Base-by-base conservation (phyloP, 2,329 filamentous ascomycete species). In the Grosmannia serpens region DNA sequence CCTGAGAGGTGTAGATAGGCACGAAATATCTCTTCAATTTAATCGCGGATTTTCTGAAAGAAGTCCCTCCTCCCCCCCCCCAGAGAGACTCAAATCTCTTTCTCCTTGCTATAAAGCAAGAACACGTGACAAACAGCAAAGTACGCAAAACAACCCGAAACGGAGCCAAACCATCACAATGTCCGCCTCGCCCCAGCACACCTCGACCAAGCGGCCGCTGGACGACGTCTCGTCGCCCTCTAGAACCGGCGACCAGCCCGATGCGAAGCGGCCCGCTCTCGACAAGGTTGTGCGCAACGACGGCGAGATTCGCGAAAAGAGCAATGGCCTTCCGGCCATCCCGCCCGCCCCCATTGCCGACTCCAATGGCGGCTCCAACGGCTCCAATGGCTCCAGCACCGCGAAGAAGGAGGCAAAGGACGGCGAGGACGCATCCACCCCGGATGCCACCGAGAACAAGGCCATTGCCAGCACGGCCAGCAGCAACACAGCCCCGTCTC, bases 161-260 rank as follows among this genome's bases (percentile, higher is more conserved):
- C 62, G 67, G 65, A 66, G 69, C 68, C 60, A 70, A 67, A 68
- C 70, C 70, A 68, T 2, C 26, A 22, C 44, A 53, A 91, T 91
- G 88, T 91, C 88, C 75, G 81, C 86, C 63, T 90, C 83, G 64
- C 83, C 83, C 33, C 82, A 55, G 62, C 78, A 79, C 60, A 84
- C 89, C 69, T 86, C 84, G 66, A 78, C 82, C 63, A 99, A 99
- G 83, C 91, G 94, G 69, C 94, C 94, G 62, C 84, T 99, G 64
- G 94, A 99, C 79, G 94, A 97, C 70, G 88, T 92, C 13, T 97
- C 94, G 22, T 99, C 94, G 11, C 94, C 94, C 41, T 95, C 91
- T 35, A 88, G 88, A 62, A 87, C 88, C 46, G 90, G 84, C 70
- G 94, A 97, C 68, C 91, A 96, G 71, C 94, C 95, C 57, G 94